A percentile compares a stretch with the other conserved stretches of the same genome.
These are phyloP conservation scores for Lyophyllum atratum DNA, from an alignment of 768 basidiomycete species.

Conservation along the genomic window DNA sequence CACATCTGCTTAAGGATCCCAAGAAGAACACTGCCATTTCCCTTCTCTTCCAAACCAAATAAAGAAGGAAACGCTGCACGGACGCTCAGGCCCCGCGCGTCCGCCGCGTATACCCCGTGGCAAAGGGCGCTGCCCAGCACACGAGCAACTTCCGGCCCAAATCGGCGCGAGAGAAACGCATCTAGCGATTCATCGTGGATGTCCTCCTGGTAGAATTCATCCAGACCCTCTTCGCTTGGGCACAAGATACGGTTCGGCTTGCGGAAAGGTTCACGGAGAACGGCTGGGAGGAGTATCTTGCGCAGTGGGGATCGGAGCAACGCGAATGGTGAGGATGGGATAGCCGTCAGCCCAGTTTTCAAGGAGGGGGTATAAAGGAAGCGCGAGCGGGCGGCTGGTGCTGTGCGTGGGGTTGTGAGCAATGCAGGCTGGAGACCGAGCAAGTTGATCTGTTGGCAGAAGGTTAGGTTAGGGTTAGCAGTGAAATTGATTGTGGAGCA, in stretches of 20 bases:
- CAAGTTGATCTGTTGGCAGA: constrained; percentile 64
- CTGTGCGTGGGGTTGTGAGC: constrained; percentile 63
- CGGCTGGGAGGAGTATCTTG: constrained; percentile 48
- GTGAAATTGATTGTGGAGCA: not conserved
- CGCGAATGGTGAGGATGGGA: constrained; percentile 45
- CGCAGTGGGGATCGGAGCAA: constrained; percentile 42
- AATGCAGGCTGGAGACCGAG: constrained; percentile 61
- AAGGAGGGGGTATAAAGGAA: constrained; percentile 57
- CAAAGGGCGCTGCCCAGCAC: constrained; percentile 79
- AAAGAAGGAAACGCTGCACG: constrained; percentile 76
- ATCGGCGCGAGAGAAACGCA: constrained; percentile 70
- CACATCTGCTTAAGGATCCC: constrained; percentile 46
- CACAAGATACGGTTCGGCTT: constrained; percentile 33
- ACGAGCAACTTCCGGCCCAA: constrained; percentile 72
- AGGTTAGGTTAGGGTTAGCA: not conserved
- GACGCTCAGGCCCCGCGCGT: constrained; percentile 73
- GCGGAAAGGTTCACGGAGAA: constrained; percentile 62
- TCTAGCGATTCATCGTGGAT: constrained; percentile 80
- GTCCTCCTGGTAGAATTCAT: too few species aligned
- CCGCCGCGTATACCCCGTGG: constrained; percentile 93
- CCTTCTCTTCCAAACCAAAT: constrained; percentile 68
- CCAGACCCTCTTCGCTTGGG: not conserved
- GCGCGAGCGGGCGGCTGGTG: constrained; percentile 76
- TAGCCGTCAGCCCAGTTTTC: constrained; percentile 48
- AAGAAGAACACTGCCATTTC: constrained; percentile 68